Percentiles rank a stretch among this genome's conserved stretches.
Conservation (phyloP, 306 rosid genomes). For the Cucumis melo region DNA sequence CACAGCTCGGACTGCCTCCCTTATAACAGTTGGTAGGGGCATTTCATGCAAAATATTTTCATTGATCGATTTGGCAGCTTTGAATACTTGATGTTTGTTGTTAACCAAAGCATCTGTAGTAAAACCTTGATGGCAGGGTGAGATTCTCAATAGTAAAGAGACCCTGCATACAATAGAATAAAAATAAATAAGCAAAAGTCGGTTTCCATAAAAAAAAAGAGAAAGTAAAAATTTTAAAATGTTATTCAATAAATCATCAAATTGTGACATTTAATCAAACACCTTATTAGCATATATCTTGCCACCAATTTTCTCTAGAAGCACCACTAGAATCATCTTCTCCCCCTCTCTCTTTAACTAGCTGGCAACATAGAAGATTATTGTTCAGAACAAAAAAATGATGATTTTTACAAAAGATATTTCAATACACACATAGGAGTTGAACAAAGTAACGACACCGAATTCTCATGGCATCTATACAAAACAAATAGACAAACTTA, state of each 20-base stretch:
- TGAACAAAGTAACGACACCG: too few relatives aligned
- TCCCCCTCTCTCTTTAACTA: constrained; percentile 45
- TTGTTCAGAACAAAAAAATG: background rate
- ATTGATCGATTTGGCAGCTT: constrained; percentile 81
- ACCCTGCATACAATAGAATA: constrained; percentile 25
- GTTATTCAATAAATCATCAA: too few relatives aligned
- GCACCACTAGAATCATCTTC: constrained; percentile 71
- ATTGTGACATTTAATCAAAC: background rate
- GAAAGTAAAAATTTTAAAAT: too few relatives aligned
- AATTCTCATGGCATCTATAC: too few relatives aligned
- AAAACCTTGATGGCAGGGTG: constrained; percentile 10
- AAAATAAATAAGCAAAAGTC: too few relatives aligned
- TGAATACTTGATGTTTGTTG: constrained; percentile 47
- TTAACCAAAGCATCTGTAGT: background rate
- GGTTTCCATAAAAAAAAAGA: too few relatives aligned
- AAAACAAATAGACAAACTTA: too few relatives aligned
- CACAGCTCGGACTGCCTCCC: constrained; percentile 74
- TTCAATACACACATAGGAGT: constrained; percentile 29
- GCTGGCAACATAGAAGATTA: constrained; percentile 14
- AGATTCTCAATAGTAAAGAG: constrained; percentile 57
- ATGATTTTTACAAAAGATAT: background rate
- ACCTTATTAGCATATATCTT: constrained; percentile 27
- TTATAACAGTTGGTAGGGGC: constrained; percentile 57
- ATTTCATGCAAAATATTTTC: constrained; percentile 70
- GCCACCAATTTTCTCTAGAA: constrained; percentile 86